Evolutionary conservation across 129 eudicot genomes (phyloP).

Genomic region (Tagetes patula): DNA sequence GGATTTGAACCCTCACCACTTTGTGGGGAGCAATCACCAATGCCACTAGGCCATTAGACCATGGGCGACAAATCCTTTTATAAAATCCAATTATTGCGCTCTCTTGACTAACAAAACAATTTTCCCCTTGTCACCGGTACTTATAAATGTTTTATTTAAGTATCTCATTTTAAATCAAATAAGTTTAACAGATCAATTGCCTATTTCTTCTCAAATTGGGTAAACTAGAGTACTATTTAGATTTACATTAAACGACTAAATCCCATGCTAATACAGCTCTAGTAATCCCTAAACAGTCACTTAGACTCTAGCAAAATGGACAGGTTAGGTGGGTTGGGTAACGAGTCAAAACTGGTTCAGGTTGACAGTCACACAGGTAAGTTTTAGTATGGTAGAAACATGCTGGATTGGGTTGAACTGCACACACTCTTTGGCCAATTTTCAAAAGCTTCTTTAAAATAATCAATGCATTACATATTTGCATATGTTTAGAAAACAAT

Average conservation of each 20-base stretch:
- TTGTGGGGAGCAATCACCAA: too few species aligned
- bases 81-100: not conserved
- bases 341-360: not conserved
- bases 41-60: too few species aligned
- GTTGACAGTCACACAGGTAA: not conserved
- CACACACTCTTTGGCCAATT: not conserved
- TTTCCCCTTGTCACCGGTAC: not conserved
- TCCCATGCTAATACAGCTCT: not conserved
- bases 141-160: not conserved
- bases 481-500: not conserved
- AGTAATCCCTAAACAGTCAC: conserved; percentile 4
- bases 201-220: conserved; percentile 6
- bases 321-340: not conserved
- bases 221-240: conserved; percentile 7
- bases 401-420: not conserved
- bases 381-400: not conserved
- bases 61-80: too few species aligned
- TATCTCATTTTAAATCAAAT: conserved; percentile 5
- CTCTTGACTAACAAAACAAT: not conserved
- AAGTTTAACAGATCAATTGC: not conserved
- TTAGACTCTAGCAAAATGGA: conserved; percentile 14
- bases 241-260: not conserved
- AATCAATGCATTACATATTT: not conserved
- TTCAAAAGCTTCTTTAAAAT: not conserved
- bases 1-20: too few species aligned